Base-by-base conservation (phyloP, 106 monocot species). In the Alisma plantagoaquatica region DNA sequence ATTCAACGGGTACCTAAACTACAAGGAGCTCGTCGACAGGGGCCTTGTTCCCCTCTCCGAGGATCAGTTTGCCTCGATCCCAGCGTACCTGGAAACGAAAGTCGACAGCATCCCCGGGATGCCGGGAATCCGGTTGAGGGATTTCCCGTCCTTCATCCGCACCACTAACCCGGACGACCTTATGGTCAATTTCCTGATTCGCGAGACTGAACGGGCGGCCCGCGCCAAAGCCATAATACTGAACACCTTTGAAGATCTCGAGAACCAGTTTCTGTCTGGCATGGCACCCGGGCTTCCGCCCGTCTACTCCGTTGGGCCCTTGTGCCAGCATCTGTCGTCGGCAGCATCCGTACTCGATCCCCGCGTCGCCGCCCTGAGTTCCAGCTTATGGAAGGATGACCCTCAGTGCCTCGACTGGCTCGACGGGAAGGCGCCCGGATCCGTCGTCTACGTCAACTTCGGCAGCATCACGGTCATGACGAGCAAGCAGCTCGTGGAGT, bases 181-280 rank as follows among this genome's bases (percentile, higher is more conserved):
- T 32, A 33, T 70, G 49, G 10, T 78, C 11, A 54, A 68, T 10
- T 72, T 61, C 61, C 0, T 61, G 9, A 22, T 48, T 14, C 4
- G 48, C n/a, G 49, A 45, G 18, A 29, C 53, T 0, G 51, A 43
- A 15, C 18, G 60, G 1, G 30, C 33, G 2, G 10, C 30, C 0
- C 23, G 27, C 11, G 68, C 79, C 2, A 27, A 66, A 0, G 71
- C 71, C 0, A 51, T 84, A 49, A 33, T 84, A 24, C 27, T 84
- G 9, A 78, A 79, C 70, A 80, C 76, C 17, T 56, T n/a, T n/a
- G n/a, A n/a, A n/a, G n/a, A n/a, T n/a, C n/a, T n/a, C n/a, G n/a
- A n/a, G n/a, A n/a, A n/a, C n/a, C 2, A 16, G 4, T 31, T 56
- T 33, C 56, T 56, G 3, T 18, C 20, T n/a, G 56, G 29, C 19